Conservation (phyloP, 306 rosid species). For the Glycine soja region DNA sequence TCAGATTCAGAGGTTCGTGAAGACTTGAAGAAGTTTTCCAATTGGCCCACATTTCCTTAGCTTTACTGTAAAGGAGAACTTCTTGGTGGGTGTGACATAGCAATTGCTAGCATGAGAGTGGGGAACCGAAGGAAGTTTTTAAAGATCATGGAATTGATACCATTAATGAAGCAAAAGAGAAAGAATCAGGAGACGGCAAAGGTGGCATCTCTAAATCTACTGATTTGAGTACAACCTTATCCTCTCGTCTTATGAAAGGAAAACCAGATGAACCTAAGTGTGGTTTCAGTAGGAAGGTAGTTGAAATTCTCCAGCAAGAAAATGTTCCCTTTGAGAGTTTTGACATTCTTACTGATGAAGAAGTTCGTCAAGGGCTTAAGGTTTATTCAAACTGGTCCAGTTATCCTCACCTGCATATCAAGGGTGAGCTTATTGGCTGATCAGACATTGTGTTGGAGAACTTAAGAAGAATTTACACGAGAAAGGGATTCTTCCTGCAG, state of each 20-base stretch:
- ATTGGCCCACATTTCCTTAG: constrained; percentile 97
- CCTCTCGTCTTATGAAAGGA: constrained; percentile 86
- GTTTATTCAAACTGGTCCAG: constrained; percentile 96
- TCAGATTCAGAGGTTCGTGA: constrained; percentile 79
- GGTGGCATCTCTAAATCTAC: constrained; percentile 71
- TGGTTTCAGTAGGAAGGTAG: constrained; percentile 92
- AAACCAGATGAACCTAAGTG: constrained; percentile 89
- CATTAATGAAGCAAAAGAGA: constrained; percentile 48
- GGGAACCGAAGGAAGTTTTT: constrained; percentile 79
- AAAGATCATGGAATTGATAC: constrained; percentile 73
- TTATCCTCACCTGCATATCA: constrained; percentile 85
- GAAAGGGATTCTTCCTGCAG: constrained; percentile 65
- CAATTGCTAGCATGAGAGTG: constrained; percentile 88
- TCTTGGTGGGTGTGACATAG: constrained; percentile 94
- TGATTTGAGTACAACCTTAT: constrained; percentile 66
- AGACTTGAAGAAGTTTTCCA: constrained; percentile 81
- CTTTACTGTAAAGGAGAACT: constrained; percentile 95
- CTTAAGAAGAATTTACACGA: constrained; percentile 67
- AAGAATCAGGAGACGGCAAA: constrained; percentile 59
- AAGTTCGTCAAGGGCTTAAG: constrained; percentile 91
- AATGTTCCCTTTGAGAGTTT: constrained; percentile 75
- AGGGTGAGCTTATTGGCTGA: constrained; percentile 87
- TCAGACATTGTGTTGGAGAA: constrained; percentile 90
- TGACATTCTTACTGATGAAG: constrained; percentile 87
- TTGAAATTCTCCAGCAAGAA: constrained; percentile 88